Percentiles rank a stretch among this genome's conserved stretches.
These are phyloP conservation scores for Lasiosphaeria miniovina DNA, from an alignment of 495 filamentous ascomycete species.

Conservation along the genomic window DNA sequence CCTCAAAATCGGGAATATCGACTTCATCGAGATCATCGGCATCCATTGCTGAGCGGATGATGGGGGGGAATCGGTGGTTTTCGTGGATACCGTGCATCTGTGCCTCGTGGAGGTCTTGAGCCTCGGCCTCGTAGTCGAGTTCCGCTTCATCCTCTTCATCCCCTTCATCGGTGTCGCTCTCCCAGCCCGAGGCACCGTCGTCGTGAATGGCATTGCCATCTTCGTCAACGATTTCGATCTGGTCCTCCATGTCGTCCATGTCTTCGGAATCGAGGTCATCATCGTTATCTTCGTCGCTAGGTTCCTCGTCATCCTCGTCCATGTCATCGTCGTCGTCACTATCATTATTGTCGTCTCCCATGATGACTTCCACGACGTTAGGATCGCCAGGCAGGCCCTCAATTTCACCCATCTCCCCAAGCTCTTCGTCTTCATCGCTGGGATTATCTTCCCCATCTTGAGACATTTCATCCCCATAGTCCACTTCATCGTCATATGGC, in stretches of 20 bases:
- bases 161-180: constrained; percentile 57
- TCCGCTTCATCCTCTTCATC: constrained; percentile 54
- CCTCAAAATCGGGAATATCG: constrained; percentile 39
- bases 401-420: constrained; percentile 74
- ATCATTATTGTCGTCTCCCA: constrained; percentile 70
- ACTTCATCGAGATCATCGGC: constrained; percentile 62
- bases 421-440: constrained; percentile 82
- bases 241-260: constrained; percentile 52
- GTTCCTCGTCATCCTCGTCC: constrained; percentile 67
- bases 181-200: constrained; percentile 49
- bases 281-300: constrained; percentile 56
- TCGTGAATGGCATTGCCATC: constrained; percentile 51
- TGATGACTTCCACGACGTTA: constrained; percentile 76
- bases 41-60: constrained; percentile 60
- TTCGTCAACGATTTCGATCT: constrained; percentile 57
- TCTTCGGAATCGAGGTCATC: constrained; percentile 48
- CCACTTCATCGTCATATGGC: constrained; percentile 81
- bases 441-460: constrained; percentile 83
- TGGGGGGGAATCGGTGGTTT: constrained; percentile 47
- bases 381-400: constrained; percentile 81
- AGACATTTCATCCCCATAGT: constrained; percentile 77
- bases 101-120: constrained; percentile 42
- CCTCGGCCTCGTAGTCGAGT: constrained; percentile 47
- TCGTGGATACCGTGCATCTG: constrained; percentile 35
- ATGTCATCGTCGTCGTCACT: constrained; percentile 65